Conservation (phyloP, 306 rosid genomes). For the Cucurbita moschata region DNA sequence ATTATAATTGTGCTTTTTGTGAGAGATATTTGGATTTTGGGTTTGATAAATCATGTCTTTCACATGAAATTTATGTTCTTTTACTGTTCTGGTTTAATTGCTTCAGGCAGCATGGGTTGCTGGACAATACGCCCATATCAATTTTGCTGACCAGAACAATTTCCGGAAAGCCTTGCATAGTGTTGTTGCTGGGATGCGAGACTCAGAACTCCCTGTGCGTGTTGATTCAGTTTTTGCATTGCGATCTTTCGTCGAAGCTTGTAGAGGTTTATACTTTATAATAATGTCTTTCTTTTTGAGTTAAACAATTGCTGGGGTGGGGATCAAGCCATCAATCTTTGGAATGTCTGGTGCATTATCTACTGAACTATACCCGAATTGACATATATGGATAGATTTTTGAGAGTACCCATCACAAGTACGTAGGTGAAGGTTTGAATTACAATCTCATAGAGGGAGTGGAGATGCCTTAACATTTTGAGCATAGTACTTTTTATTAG, state of each 20-base stretch:
- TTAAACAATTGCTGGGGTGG: neutral
- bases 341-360: neutral
- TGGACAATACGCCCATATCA: slow-evolving; percentile 83
- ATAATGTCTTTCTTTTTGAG: too few species aligned
- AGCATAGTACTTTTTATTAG: neutral
- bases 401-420: neutral
- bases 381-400: neutral
- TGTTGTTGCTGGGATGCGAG: slow-evolving; percentile 83
- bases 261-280: slow-evolving; percentile 38
- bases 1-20: neutral
- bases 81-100: neutral
- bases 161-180: slow-evolving; percentile 77
- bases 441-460: neutral
- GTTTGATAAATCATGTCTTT: neutral
- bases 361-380: neutral
- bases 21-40: neutral
- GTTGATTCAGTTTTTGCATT: slow-evolving; percentile 91
- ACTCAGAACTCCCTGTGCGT: slow-evolving; percentile 90
- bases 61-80: neutral
- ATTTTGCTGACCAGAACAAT: slow-evolving; percentile 73
- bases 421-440: neutral
- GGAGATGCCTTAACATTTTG: neutral
- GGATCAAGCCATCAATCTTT: neutral
- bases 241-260: slow-evolving; percentile 92
- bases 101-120: slow-evolving; percentile 96